Evolutionary conservation across 352 stramenopile genomes (phyloP), one percentile per base, ranked within the genome.

Genomic region (Phytophthora idaei): DNA sequence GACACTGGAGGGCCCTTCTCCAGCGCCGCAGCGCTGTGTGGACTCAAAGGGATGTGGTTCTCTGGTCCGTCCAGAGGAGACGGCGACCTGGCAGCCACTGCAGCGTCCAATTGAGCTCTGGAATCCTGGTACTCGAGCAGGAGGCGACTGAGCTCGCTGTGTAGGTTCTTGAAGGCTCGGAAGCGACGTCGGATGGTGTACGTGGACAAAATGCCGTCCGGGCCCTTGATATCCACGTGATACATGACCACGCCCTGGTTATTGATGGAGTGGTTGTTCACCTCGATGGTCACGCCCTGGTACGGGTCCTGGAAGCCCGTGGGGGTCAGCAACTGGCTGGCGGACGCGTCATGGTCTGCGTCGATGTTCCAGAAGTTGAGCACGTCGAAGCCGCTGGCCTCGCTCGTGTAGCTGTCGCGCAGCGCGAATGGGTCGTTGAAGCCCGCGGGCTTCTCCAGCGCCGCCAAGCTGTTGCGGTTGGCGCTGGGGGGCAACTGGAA

Each of bases 141-240:
- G 47, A 93, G 76, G 1, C 73, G 69, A 27, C 57, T 76, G 39
- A 95, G 79, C 61, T 93, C 79, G 10, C 69, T 78, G 75, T 95
- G 75, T 0, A 95, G 69, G 53, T 90, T 87, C 53, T 89, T 90
- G 71, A 95, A 95, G 11, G 82, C 85, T 21, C 80, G 79, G 69
- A 90, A 95, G 29, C 87, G 85, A 28, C 84, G 71, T 7, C 87
- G 85, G 68, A 95, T 95, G 5, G 87, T 95, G 78, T 95, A 95
- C 4, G 87, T 92, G 39, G 83, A 90, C 11, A 94, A 64, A 50
- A 93, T 69, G 0, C 85, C 85, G 31, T 93, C 75, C 0, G 85
- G 86, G 8, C 83, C 83, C 61, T 92, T 90, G 46, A 95, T 92
- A 54, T 95, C 87, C 51, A 95, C 85, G 70, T 95, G 87, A 62